These are phyloP conservation scores for Penicillium sp. DNA, from an alignment of 2,329 filamentous ascomycete species.

Conservation along the genomic window DNA sequence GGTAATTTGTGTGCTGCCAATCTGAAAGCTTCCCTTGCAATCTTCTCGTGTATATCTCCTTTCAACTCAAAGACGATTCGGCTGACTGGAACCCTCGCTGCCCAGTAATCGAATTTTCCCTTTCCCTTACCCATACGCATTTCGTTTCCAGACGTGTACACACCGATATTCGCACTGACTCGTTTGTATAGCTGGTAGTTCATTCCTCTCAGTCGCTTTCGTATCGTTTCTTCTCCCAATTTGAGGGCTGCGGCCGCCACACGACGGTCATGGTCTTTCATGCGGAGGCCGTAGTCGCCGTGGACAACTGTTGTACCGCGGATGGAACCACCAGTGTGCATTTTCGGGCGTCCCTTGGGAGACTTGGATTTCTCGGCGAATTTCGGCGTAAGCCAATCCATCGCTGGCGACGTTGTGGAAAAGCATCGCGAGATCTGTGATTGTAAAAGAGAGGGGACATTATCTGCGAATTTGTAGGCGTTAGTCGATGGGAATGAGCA, in stretches of 20 bases:
- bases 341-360: constrained; percentile 78
- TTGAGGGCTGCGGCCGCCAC: constrained; percentile 83
- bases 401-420: constrained; percentile 61
- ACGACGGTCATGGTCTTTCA: constrained; percentile 88
- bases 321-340: constrained; percentile 82
- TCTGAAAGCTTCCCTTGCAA: constrained; percentile 88
- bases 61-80: constrained; percentile 90
- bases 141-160: constrained; percentile 94
- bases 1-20: constrained; percentile 93
- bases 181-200: constrained; percentile 91
- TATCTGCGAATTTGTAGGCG: constrained; percentile 19
- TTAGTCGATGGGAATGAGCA: constrained; percentile 18
- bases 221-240: constrained; percentile 91
- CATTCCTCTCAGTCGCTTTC: constrained; percentile 78
- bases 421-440: constrained; percentile 59
- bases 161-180: constrained; percentile 86
- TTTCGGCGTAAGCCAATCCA: constrained; percentile 78
- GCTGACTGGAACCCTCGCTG: constrained; percentile 81
- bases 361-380: constrained; percentile 81
- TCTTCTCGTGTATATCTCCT: constrained; percentile 88
- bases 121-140: constrained; percentile 99
- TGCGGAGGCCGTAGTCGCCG: constrained; percentile 92
- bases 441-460: constrained; percentile 21
- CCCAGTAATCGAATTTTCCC: constrained; percentile 96
- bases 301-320: constrained; percentile 94